Base-by-base conservation (phyloP, 1,284 basidiomycete species). In the Takashimella tepidaria region DNA sequence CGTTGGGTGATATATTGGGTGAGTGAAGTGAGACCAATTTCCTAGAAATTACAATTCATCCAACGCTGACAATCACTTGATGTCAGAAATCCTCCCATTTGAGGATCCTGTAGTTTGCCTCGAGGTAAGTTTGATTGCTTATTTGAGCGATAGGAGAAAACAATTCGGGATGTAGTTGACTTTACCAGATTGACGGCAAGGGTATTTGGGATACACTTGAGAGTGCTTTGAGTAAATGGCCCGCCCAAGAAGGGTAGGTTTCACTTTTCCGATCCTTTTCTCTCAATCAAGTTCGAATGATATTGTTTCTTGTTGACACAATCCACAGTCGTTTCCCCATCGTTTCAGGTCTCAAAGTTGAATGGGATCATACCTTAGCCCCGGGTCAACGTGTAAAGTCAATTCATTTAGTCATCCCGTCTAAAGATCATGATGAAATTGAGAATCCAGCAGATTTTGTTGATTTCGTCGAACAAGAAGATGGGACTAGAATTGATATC, bases 151-250 rank as follows among this genome's bases (percentile, higher is more conserved):
- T n/a, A n/a, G n/a, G n/a, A n/a, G n/a, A n/a, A n/a, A n/a, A n/a
- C n/a, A n/a, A n/a, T n/a, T n/a, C n/a, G n/a, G n/a, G n/a, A n/a
- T n/a, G n/a, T n/a, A n/a, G n/a, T n/a, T n/a, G n/a, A n/a, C n/a
- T n/a, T 22, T 16, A 43, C 4, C 47, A 91, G 74, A 73, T 95
- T 13, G 87, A 89, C 60, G 92, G 92, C 0, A 79, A 82, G 63
- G 80, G 84, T 0, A 82, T 95, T 40, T 92, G 89, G 89, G 84
- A 84, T 51, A 84, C 87, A 0, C 66, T 95, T 19, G 92, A 96
- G 69, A 80, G 81, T 25, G 83, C 84, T 1, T 77, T 96, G 12
- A 79, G 78, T 50, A 87, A 83, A 51, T 95, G 88, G 82, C 92
- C 92, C 3, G 86, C 88, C 19, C 91, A 93, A 74, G 92, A 95